phyloP scores from a whole-genome alignment of 441 rosid genomes.

The Gossypium davidsonii region DNA sequence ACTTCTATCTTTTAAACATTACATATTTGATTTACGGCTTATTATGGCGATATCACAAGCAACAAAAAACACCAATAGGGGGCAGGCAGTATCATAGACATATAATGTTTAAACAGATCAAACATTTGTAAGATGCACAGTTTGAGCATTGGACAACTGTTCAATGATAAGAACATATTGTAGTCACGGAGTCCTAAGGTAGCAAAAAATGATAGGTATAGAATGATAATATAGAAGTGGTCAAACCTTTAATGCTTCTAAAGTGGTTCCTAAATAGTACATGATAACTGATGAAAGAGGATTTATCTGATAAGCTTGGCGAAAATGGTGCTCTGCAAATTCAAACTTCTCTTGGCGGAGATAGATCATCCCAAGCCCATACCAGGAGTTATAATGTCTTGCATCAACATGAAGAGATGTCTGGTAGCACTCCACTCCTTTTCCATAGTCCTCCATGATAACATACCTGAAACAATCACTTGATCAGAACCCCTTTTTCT shows the following conservation, averaged over 20 bases:
- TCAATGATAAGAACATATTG: background rate
- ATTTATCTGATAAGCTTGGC: slow-evolving; percentile 65
- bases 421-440: slow-evolving; percentile 72
- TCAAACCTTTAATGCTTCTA: slow-evolving; percentile 69
- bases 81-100: background rate
- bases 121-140: background rate
- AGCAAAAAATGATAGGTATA: background rate
- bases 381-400: slow-evolving; percentile 89
- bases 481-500: background rate
- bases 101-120: background rate
- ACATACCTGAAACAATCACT: slow-evolving; percentile 46
- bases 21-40: background rate
- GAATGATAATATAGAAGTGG: background rate
- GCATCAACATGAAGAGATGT: slow-evolving; percentile 68
- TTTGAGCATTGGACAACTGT: background rate
- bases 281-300: slow-evolving; percentile 80
- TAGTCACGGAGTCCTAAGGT: background rate
- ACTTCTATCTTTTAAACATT: background rate
- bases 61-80: background rate
- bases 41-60: background rate
- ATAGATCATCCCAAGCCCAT: slow-evolving; percentile 87
- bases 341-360: slow-evolving; percentile 79
- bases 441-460: slow-evolving; percentile 73
- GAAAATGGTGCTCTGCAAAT: slow-evolving; percentile 87
- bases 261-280: slow-evolving; percentile 80